Evolutionary conservation across 2,329 filamentous ascomycete genomes (phyloP), one percentile per base, ranked within the genome.

Genomic region (Aspergillus jensenii): DNA sequence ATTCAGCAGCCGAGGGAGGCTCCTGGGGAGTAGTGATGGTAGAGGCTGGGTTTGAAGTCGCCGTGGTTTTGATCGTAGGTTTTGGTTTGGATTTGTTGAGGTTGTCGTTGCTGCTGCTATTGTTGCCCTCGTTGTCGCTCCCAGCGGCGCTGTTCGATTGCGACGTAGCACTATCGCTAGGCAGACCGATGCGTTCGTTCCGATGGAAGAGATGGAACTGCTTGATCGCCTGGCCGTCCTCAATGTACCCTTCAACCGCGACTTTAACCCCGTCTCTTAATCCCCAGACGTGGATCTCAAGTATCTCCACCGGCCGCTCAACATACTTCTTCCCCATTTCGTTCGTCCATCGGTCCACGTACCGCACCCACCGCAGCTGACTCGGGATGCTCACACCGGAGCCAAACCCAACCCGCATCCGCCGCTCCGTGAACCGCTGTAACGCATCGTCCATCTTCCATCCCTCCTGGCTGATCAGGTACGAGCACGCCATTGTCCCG

Each of bases 201-300:
- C 82, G 67, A 82, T 86, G 56, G 51, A 98, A 98, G 0, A 88
- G 89, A 71, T 98, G 93, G 55, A 95, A 88, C 9, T 84, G 81
- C 69, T 91, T 88, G 65, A 98, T 96, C 66, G 84, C 87, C 77
- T 91, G 93, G 6, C 95, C 93, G 64, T 95, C 89, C n/a, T 98
- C 90, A 1, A 87, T 86, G 62, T 87, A 98, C 0, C 92, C 92
- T 70, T 96, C 90, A 0, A 98, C 83, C 0, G 87, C 85, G 33
- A 98, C 84, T 74, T 95, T 96, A 60, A 98, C 93, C 0, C 93
- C 93, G 65, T 93, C 87, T 46, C 91, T 81, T 51, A 98, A 72
- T 0, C 93, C 95, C 91, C 91, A 97, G 12, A 93, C 85, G 69
- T 96, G 93, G 0, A 99, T 81, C 73, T 98, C 93, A 11, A 93